Percentiles rank a stretch among this genome's conserved stretches.
phyloP scores from a whole-genome alignment of 768 basidiomycete genomes.

The Boletus sp. region DNA sequence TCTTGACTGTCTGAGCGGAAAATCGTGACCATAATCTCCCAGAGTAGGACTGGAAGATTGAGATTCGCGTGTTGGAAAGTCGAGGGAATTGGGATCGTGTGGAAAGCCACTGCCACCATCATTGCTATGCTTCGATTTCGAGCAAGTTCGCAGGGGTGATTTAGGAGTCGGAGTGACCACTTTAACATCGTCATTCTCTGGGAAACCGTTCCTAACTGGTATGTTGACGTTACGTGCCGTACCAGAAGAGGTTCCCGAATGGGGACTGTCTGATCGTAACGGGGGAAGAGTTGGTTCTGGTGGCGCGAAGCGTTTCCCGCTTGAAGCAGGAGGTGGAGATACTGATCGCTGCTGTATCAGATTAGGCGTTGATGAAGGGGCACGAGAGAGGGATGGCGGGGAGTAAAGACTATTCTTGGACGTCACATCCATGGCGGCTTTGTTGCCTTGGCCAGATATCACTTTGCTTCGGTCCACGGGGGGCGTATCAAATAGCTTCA shows the following conservation, averaged over 20 bases:
- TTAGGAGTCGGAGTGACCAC: constrained; percentile 39
- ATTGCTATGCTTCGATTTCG: constrained; percentile 18
- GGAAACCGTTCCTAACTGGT: constrained; percentile 16
- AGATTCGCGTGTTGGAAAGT: constrained; percentile 35
- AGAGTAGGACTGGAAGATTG: constrained; percentile 34
- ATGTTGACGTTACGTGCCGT: constrained; percentile 31
- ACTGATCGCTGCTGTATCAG: constrained; percentile 40
- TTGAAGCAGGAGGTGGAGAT: constrained; percentile 35
- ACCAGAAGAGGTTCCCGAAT: constrained; percentile 38
- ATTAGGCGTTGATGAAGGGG: constrained; percentile 64
- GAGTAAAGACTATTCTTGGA: constrained; percentile 40
- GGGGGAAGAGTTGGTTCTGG: constrained; percentile 48
- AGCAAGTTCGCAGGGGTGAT: constrained; percentile 51
- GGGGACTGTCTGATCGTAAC: constrained; percentile 56
- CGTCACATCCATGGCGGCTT: constrained; percentile 16
- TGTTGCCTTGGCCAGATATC: constrained; percentile 42
- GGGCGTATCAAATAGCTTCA: constrained; percentile 59
- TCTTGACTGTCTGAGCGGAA: constrained; percentile 56
- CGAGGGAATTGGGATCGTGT: constrained; percentile 24
- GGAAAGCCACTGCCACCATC: constrained; percentile 6
- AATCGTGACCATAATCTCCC: constrained; percentile 33
- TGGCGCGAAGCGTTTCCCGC: constrained; percentile 50
- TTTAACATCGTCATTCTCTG: constrained; percentile 38
- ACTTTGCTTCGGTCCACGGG: constrained; percentile 45
- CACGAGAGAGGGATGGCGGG: constrained; percentile 35